Base-by-base conservation (phyloP, 495 filamentous ascomycete genomes). In the Xylaria scruposa region DNA sequence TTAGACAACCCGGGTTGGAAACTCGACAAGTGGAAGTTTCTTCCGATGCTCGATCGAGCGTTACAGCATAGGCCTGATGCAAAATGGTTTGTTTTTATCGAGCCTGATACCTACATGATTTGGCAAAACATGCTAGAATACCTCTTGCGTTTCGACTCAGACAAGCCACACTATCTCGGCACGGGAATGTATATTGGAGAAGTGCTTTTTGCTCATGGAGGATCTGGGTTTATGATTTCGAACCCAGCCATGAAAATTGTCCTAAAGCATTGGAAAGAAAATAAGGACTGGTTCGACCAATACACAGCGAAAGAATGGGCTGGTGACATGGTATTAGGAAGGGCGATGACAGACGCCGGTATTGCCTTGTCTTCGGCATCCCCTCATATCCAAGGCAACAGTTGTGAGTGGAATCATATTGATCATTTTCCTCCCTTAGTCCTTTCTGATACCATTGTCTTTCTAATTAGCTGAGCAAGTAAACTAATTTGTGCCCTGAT, bases 141-240 rank as follows among this genome's bases (percentile, higher is more conserved):
- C 19, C 67, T 69, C 12, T 63, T 40, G 6, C 75, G 77, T 19
- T 60, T 59, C 15, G 67, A 69, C 19, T 4, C 67, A 13, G n/a
- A 38, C 26, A 42, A 60, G 38, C 29, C 33, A 17, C 19, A 59
- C n/a, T 69, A 69, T 60, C 8, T 69, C 6, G 67, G 46, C 2
- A 69, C 9, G 17, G 9, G 3, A 5, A 69, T 69, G 67, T 69
- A 21, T 12, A 69, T 69, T 9, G 47, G 49, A 12, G 10, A n/a
- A 1, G 56, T 59, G 6, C 46, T 69, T 38, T 88, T 88, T 65
- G 85, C 82, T 1, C 84, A 87, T 70, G 87, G 86, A 0, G 86
- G 86, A 0, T 74, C 81, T 3, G 86, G 87, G 0, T 85, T 86
- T 59, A 78, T 87, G 17, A 75, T 89, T 1, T 86, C 84, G 0